Evolutionary conservation across 2,329 filamentous ascomycete species (phyloP).

Genomic region (Exutisphaerella laricina): DNA sequence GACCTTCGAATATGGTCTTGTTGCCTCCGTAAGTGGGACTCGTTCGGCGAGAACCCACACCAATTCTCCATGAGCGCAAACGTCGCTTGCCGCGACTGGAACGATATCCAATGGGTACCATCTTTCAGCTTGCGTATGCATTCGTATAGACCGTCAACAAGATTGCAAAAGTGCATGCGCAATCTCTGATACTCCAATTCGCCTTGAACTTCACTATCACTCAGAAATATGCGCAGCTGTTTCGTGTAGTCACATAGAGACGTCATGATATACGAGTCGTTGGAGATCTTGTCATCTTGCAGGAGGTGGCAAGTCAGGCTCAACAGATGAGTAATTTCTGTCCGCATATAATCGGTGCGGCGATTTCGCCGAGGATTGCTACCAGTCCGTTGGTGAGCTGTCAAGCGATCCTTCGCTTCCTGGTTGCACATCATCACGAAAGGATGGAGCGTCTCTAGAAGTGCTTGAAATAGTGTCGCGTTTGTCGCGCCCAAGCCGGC

Average conservation of each 20-base stretch:
- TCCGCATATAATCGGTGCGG: conserved; percentile 79
- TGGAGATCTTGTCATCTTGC: conserved; percentile 68
- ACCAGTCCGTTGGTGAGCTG: conserved; percentile 69
- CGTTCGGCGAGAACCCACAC: conserved; percentile 95
- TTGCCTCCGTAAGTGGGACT: conserved; percentile 69
- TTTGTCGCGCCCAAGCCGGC: conserved; percentile 92
- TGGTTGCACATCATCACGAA: conserved; percentile 82
- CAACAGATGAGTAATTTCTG: conserved; percentile 94
- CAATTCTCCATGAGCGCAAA: conserved; percentile 98
- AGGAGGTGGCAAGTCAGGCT: conserved; percentile 89
- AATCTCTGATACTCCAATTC: conserved; percentile 93
- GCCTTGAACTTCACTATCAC: conserved; percentile 88
- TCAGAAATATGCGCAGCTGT: conserved; percentile 88
- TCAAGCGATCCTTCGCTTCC: conserved; percentile 75
- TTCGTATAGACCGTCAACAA: conserved; percentile 89
- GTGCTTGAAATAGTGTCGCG: conserved; percentile 81
- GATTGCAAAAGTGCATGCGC: conserved; percentile 85
- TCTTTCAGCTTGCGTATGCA: conserved; percentile 81
- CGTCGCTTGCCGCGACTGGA: conserved; percentile 89
- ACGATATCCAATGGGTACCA: conserved; percentile 90
- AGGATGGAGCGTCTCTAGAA: conserved; percentile 84
- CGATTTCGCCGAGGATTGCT: conserved; percentile 77
- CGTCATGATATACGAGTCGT: conserved; percentile 75
- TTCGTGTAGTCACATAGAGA: conserved; percentile 87
- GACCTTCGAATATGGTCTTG: conserved; percentile 86